These are phyloP conservation scores for Parietaria judaica DNA, from an alignment of 306 rosid species.

Conservation along the genomic window DNA sequence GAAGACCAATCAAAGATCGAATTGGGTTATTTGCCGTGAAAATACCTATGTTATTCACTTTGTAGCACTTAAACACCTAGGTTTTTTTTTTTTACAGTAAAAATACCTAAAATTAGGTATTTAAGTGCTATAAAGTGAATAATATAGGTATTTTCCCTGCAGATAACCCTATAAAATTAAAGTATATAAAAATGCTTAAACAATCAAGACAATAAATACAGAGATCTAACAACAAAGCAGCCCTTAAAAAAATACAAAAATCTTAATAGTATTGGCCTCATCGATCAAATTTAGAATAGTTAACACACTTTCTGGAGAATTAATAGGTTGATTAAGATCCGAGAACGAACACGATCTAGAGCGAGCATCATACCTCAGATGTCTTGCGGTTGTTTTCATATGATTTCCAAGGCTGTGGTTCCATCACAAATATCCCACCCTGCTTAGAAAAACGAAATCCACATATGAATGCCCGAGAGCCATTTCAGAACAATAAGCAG, in stretches of 20 bases:
- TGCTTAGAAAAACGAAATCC: constrained; percentile 25
- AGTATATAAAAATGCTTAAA: no score
- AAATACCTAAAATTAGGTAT: no score
- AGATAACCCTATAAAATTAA: no score
- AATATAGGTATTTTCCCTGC: no score
- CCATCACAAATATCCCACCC: constrained; percentile 90
- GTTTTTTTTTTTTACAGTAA: no score
- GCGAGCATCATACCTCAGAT: constrained; percentile 36
- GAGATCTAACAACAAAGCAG: no score
- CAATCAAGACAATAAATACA: no score
- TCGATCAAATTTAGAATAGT: no score
- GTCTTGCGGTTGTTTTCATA: constrained; percentile 35
- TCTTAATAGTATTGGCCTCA: no score
- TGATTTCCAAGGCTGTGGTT: constrained; percentile 99
- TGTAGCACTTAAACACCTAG: not conserved
- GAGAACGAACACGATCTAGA: not conserved
- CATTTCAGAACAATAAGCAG: not conserved
- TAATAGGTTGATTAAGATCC: not conserved
- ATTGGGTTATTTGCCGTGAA: no score
- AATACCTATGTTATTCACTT: not conserved
- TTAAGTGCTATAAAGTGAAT: not conserved
- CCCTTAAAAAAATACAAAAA: no score
- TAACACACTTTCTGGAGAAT: not conserved
- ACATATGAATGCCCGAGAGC: not conserved
- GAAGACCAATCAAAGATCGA: no score